Conservation (phyloP, 2,329 filamentous ascomycete genomes). For the Huntiella bhutanensis region DNA sequence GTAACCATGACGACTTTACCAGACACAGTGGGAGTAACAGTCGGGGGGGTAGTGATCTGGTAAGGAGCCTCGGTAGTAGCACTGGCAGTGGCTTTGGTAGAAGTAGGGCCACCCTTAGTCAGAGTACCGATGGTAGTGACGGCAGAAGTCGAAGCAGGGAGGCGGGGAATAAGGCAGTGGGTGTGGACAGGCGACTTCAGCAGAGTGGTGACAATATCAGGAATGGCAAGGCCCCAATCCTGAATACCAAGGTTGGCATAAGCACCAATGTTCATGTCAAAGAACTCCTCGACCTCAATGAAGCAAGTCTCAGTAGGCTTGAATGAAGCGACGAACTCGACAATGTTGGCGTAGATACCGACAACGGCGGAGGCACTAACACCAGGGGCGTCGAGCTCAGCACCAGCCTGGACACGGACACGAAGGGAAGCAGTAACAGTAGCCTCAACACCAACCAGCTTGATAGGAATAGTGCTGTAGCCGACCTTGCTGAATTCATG, state of each 20-base stretch:
- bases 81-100: conserved; percentile 1
- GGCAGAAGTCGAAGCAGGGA: conserved; percentile 1
- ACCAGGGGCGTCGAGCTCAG: conserved; percentile 20
- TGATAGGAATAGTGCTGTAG: conserved; percentile 27
- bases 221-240: conserved; percentile 22
- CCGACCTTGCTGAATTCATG: conserved; percentile 26
- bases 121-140: not conserved
- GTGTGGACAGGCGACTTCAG: conserved; percentile 20
- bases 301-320: conserved; percentile 20
- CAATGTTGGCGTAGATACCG: conserved; percentile 31
- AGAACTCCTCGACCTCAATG: conserved; percentile 19
- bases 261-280: conserved; percentile 23
- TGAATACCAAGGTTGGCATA: conserved; percentile 20
- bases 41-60: not conserved
- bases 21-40: no score
- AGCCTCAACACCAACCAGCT: conserved; percentile 26
- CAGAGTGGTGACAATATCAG: conserved; percentile 23
- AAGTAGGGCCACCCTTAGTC: not conserved
- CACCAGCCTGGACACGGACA: conserved; percentile 28
- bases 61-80: not conserved
- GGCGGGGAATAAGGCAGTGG: conserved; percentile 17
- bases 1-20: not conserved
- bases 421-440: conserved; percentile 30
- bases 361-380: conserved; percentile 22
- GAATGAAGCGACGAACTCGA: conserved; percentile 30